Percentiles rank a stretch among this genome's conserved stretches.
Evolutionary conservation across 441 rosid genomes (phyloP).

Genomic region (Gossypium aridum): DNA sequence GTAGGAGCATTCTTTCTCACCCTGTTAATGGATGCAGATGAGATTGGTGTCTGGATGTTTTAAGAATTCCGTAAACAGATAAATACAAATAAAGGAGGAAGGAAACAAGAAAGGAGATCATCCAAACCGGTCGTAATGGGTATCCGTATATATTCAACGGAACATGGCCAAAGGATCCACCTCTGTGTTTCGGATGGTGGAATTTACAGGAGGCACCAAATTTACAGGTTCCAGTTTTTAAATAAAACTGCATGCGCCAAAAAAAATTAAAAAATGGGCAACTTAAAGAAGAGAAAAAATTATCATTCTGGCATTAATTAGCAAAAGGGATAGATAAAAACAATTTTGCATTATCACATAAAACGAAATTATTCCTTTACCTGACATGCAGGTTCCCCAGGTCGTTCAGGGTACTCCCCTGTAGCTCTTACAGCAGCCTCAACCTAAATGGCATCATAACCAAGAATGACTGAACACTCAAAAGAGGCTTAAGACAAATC

Average conservation of each 20-base stretch:
- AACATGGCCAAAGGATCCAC: slow-evolving; percentile 60
- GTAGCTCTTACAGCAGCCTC: slow-evolving; percentile 88
- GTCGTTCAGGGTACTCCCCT: slow-evolving; percentile 87
- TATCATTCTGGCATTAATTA: background rate
- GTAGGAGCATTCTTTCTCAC: slow-evolving; percentile 74
- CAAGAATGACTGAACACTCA: background rate
- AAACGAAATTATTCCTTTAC: slow-evolving; percentile 24
- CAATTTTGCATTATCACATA: background rate
- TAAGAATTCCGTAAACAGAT: background rate
- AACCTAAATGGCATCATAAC: slow-evolving; percentile 43
- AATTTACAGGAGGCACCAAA: slow-evolving; percentile 97
- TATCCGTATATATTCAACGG: slow-evolving; percentile 65
- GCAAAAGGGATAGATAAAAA: background rate
- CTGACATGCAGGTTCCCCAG: slow-evolving; percentile 86
- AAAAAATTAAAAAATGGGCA: background rate
- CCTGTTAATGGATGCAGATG: slow-evolving; percentile 28
- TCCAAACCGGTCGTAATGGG: slow-evolving; percentile 69
- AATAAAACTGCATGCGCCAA: slow-evolving; percentile 57
- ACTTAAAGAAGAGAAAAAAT: background rate
- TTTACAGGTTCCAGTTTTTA: slow-evolving; percentile 91
- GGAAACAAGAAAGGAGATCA: slow-evolving; percentile 11
- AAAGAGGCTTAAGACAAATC: background rate
- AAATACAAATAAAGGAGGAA: slow-evolving; percentile 2
- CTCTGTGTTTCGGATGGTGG: slow-evolving; percentile 84
- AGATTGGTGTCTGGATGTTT: background rate